phyloP scores from a whole-genome alignment of 164 flowering plant species.

The Stephania yunnanensis region DNA sequence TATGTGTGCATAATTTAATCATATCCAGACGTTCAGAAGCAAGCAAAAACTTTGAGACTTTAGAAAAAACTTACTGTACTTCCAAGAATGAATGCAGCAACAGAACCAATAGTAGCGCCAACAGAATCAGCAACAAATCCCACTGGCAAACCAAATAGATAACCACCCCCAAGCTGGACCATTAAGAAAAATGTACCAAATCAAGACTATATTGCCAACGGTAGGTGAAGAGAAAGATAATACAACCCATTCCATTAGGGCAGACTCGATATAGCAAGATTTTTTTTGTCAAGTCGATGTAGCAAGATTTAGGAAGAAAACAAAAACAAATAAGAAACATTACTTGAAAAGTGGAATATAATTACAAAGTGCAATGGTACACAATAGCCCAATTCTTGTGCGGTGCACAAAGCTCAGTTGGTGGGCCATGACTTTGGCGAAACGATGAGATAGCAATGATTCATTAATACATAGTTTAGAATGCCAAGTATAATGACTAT shows the following conservation, averaged over 20 bases:
- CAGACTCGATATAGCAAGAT: not conserved
- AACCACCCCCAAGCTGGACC: conserved; percentile 90
- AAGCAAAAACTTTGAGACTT: not conserved
- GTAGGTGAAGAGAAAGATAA: not conserved
- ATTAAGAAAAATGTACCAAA: not conserved
- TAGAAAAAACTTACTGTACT: conserved; percentile 61
- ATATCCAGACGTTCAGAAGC: not conserved
- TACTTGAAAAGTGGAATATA: not conserved
- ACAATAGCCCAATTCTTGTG: not conserved
- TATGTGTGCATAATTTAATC: not conserved
- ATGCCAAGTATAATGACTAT: too few species aligned
- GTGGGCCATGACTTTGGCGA: not conserved
- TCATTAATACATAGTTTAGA: too few species aligned
- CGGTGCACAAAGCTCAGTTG: not conserved
- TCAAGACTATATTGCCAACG: not conserved
- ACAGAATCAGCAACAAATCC: conserved; percentile 93
- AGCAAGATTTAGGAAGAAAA: not conserved
- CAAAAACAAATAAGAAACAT: not conserved
- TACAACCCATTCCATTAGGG: not conserved
- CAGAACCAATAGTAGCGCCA: conserved; percentile 92
- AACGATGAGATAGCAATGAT: not conserved
- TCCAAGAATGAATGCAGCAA: conserved; percentile 87
- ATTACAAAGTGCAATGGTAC: not conserved
- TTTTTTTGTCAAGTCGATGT: too few species aligned
- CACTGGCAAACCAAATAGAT: conserved; percentile 88